phyloP scores from a whole-genome alignment of 805 yeast genomes.

The Zygosaccharomyces rouxii region DNA sequence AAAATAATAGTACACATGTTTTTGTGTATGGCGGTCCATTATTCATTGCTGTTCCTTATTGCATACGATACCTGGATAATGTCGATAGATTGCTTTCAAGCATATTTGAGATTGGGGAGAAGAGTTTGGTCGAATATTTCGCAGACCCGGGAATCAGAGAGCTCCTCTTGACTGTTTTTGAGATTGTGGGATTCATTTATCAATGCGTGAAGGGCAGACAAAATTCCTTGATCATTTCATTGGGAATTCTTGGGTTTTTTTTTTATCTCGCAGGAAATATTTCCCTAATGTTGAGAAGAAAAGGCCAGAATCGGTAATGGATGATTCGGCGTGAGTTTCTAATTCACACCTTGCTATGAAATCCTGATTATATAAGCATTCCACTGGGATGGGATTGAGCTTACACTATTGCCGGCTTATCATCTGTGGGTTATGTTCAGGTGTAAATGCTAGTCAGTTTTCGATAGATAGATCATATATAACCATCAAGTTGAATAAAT shows the following conservation, averaged over 20 bases:
- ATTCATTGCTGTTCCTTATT: background rate
- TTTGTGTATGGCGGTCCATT: background rate
- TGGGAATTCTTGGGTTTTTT: background rate
- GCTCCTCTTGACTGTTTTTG: background rate
- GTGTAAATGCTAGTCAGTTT: no score
- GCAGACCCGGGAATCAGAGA: background rate
- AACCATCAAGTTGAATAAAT: no score
- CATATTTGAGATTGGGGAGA: slow-evolving; percentile 1
- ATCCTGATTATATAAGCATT: background rate
- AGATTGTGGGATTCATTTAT: background rate
- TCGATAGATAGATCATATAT: no score
- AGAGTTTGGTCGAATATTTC: background rate
- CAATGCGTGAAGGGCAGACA: background rate
- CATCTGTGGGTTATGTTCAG: no score
- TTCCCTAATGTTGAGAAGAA: background rate
- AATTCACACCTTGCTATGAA: background rate
- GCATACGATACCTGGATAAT: slow-evolving; percentile 3
- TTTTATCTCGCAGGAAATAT: background rate
- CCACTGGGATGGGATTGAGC: background rate
- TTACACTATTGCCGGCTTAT: no score
- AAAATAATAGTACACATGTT: background rate
- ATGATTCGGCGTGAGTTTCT: background rate
- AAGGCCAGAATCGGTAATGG: background rate
- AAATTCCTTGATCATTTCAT: background rate
- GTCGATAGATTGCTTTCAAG: slow-evolving; percentile 2